A percentile compares a stretch with the other conserved stretches of the same genome.
Conservation (phyloP, 2,329 filamentous ascomycete species). For the Achaetomium macrosporum region DNA sequence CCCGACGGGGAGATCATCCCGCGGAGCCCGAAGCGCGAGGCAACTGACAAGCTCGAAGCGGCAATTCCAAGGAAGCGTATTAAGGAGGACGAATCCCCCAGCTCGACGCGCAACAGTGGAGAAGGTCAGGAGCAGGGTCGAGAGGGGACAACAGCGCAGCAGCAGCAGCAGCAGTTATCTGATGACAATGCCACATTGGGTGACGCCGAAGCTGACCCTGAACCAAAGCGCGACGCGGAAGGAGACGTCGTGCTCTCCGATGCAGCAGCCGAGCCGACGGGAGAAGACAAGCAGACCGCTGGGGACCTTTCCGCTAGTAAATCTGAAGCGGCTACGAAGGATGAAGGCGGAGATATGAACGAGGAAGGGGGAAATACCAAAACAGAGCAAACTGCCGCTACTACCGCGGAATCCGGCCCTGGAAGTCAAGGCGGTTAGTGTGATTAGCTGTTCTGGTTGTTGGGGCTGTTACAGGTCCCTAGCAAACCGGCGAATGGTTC, state of each 20-base stretch:
- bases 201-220: neutral
- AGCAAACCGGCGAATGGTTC: too few species aligned
- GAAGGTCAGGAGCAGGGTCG: conserved; percentile 8
- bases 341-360: neutral
- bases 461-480: too few species aligned
- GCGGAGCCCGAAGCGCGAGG: conserved; percentile 49
- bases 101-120: neutral
- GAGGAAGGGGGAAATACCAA: neutral
- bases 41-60: conserved; percentile 42
- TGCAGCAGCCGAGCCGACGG: neutral
- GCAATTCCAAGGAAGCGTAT: conserved; percentile 39
- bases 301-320: neutral
- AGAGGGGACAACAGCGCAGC: neutral
- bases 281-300: neutral
- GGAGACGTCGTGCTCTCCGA: conserved; percentile 16
- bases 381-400: neutral
- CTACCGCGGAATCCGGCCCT: neutral
- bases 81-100: conserved; percentile 35
- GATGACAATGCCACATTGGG: neutral
- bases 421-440: neutral
- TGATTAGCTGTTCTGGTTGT: neutral
- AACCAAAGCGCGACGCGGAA: conserved; percentile 12
- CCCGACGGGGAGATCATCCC: conserved; percentile 22
- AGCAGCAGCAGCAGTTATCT: neutral
- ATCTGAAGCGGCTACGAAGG: neutral